Conservation (phyloP, 2,329 filamentous ascomycete genomes). For the Epichloe glyceriae region DNA sequence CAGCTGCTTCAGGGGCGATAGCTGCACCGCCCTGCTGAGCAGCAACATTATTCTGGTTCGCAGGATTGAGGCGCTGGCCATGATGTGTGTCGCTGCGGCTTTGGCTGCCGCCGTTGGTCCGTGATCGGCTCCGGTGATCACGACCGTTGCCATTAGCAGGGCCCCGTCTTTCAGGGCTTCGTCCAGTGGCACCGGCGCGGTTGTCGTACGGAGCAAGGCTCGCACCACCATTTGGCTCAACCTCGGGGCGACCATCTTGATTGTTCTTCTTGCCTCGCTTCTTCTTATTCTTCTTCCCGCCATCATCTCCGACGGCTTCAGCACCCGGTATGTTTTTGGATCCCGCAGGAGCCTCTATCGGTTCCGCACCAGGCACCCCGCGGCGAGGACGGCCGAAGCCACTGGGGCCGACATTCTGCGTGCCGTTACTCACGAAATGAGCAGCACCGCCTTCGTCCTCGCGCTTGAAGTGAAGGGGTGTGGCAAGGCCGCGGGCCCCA, state of each 20-base stretch:
- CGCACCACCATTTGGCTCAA: constrained; percentile 32
- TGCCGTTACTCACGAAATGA: constrained; percentile 67
- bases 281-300: constrained; percentile 90
- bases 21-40: constrained; percentile 29
- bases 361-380: constrained; percentile 77
- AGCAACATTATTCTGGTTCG: constrained; percentile 13
- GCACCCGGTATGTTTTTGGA: constrained; percentile 55
- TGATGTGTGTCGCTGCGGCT: constrained; percentile 41
- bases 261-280: constrained; percentile 87
- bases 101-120: constrained; percentile 37
- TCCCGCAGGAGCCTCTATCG: constrained; percentile 51
- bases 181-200: constrained; percentile 26
- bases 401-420: constrained; percentile 55
- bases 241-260: constrained; percentile 50
- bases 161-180: constrained; percentile 55
- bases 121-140: constrained; percentile 44
- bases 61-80: constrained; percentile 16
- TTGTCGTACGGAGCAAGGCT: constrained; percentile 32
- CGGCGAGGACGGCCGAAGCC: constrained; percentile 69
- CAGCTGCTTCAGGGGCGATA: constrained; percentile 19
- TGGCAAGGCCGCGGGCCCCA: constrained; percentile 76
- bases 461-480: constrained; percentile 89
- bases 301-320: constrained; percentile 52
- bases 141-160: constrained; percentile 21
- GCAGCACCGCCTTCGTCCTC: constrained; percentile 93